A percentile compares a stretch with the other conserved stretches of the same genome.
Conservation (phyloP, 306 rosid genomes). For the Malus fusca region DNA sequence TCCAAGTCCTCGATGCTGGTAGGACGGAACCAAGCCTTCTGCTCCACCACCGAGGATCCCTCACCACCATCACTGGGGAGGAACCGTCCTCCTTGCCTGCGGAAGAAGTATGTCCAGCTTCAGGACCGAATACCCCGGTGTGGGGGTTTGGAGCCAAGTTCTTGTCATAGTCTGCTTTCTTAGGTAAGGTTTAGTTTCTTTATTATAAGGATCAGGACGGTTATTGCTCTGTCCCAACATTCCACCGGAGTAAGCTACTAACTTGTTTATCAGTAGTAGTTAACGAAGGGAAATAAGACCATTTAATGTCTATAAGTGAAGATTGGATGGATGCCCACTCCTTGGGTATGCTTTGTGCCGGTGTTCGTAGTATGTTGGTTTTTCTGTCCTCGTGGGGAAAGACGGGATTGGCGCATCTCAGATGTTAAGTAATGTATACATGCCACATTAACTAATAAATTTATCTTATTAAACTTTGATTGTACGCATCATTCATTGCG, state of each 20-base stretch:
- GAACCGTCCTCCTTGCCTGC: constrained; percentile 11
- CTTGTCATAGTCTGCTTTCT: too few relatives aligned
- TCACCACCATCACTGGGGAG: constrained; percentile 10
- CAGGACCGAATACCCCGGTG: constrained; percentile 91
- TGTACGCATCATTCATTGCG: too few relatives aligned
- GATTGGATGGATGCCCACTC: not conserved
- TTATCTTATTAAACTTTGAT: too few relatives aligned
- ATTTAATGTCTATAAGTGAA: not conserved
- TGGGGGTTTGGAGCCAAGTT: too few relatives aligned
- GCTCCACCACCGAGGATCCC: constrained; percentile 46
- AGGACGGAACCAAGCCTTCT: constrained; percentile 93
- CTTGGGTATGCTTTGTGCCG: not conserved
- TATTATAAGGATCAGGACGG: too few relatives aligned
- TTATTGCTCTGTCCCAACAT: not conserved
- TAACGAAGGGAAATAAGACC: not conserved
- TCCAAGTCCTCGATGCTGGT: constrained; percentile 82
- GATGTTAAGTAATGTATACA: too few relatives aligned
- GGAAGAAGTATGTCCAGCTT: not conserved
- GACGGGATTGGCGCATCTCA: too few relatives aligned
- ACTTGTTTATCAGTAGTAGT: not conserved
- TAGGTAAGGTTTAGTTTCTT: too few relatives aligned
- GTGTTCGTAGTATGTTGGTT: not conserved
- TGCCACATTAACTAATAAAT: too few relatives aligned
- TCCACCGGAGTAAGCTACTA: not conserved
- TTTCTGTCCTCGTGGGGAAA: not conserved